A percentile compares a stretch with the other conserved stretches of the same genome.
Evolutionary conservation across 148 eudicot species (phyloP).

Genomic region (Mesembryanthemum crystallinum): DNA sequence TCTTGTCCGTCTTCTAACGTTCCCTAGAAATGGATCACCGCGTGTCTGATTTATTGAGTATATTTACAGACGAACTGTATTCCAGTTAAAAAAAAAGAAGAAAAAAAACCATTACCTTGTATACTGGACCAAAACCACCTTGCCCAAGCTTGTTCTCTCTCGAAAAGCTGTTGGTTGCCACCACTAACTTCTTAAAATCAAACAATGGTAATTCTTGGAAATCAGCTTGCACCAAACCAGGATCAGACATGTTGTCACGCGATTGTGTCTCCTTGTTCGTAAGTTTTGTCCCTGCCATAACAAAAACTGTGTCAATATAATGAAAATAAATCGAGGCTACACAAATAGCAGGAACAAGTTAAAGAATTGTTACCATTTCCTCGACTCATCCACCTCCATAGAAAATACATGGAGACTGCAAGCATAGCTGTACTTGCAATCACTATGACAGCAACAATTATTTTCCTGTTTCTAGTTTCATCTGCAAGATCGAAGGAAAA

Average conservation of each 20-base stretch:
- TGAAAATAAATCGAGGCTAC: background rate
- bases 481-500: background rate
- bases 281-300: background rate
- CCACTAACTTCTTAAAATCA: slow-evolving; percentile 28
- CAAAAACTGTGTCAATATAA: background rate
- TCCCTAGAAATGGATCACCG: slow-evolving; percentile 24
- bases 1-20: slow-evolving; percentile 30
- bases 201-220: slow-evolving; percentile 22
- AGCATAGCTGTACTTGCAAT: background rate
- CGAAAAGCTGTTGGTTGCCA: slow-evolving; percentile 42
- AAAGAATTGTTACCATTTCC: slow-evolving; percentile 18
- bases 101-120: slow-evolving; percentile 28
- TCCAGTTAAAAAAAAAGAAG: too few species aligned
- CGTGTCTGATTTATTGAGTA: background rate
- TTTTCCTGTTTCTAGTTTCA: slow-evolving; percentile 9
- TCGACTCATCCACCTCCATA: slow-evolving; percentile 11
- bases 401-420: slow-evolving; percentile 1
- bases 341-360: background rate
- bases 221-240: background rate
- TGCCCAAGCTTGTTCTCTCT: slow-evolving; percentile 38
- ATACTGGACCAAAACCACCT: slow-evolving; percentile 50
- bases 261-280: background rate
- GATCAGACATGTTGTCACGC: background rate
- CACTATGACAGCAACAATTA: slow-evolving; percentile 12
- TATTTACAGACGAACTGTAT: too few species aligned